Conservation (phyloP, 1,284 basidiomycete genomes). For the Rugosomyces carneus region DNA sequence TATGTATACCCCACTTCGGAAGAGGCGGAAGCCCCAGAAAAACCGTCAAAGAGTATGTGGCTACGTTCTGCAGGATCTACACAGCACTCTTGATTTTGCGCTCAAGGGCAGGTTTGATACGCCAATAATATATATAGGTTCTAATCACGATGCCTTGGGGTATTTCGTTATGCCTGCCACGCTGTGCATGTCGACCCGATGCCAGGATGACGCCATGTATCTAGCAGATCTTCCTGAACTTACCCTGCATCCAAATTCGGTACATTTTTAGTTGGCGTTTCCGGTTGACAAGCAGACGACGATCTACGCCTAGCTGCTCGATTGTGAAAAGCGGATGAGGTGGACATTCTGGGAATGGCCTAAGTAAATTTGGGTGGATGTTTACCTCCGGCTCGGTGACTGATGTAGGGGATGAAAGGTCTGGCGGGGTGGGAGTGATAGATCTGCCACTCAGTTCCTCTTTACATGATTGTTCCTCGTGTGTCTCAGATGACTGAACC, state of each 20-base stretch:
- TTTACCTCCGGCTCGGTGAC: constrained; percentile 5
- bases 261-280: constrained; percentile 95
- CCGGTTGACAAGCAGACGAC: constrained; percentile 86
- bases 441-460: neutral
- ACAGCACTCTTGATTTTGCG: constrained; percentile 25
- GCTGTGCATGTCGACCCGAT: neutral
- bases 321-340: constrained; percentile 58
- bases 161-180: neutral
- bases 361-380: constrained; percentile 40
- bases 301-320: constrained; percentile 80
- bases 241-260: constrained; percentile 90
- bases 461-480: constrained; percentile 5
- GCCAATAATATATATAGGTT: neutral
- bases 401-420: constrained; percentile 7
- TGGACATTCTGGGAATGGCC: constrained; percentile 25
- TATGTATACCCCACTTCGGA: constrained; percentile 52
- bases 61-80: constrained; percentile 30
- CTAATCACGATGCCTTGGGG: neutral
- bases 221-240: constrained; percentile 55
- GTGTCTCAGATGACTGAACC: constrained; percentile 3
- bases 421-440: neutral
- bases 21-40: constrained; percentile 46
- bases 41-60: constrained; percentile 33
- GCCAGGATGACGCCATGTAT: neutral
- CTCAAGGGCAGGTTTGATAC: neutral